Base-by-base conservation (phyloP, 164 flowering plant genomes). In the Piper betle region DNA sequence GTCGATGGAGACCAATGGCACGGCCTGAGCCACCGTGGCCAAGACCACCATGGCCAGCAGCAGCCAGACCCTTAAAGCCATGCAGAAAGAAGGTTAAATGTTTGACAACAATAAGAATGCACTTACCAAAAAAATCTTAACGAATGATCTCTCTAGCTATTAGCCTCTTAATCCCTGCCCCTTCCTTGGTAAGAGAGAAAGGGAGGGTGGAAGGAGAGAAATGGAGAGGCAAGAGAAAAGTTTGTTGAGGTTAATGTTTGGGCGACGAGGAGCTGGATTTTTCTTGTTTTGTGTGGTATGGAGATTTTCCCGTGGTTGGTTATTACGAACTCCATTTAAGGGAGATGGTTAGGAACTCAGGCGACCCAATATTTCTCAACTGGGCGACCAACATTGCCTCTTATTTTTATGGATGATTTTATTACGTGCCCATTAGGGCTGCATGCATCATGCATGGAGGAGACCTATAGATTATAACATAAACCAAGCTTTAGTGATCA, bases 111-210 rank as follows among this genome's bases (percentile, higher is more conserved):
- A 61, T 19, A 11, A 19, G 7, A 9, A 40, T 8, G 8, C 52
- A 18, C 42, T 33, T 42, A 41, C 15, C 3, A 43, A n/a, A 11
- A 48, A 60, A 42, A 15, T 9, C 8, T 20, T 20, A 8, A 20
- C 25, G 10, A n/a, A 9, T 20, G 8, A 53, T 9, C 55, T 20
- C 10, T 4, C 33, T 4, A 53, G 18, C 16, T 9, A 42, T 41
- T n/a, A 19, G 25, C 18, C 16, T 25, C 53, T 38, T 60, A n/a
- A 39, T 43, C 62, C 62, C 62, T 60, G 39, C 53, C 53, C 60
- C 53, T 20, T 46, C 52, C 53, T 42, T 43, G 25, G 25, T 19
- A 41, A 60, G 13, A 53, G 37, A 37, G 62, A 53, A 37, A 37
- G n/a, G 33, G 37, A 37, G 8, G 12, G 17, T 52, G 13, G 19